Conservation (phyloP, 2,329 filamentous ascomycete genomes). For the Colletotrichum filicis region DNA sequence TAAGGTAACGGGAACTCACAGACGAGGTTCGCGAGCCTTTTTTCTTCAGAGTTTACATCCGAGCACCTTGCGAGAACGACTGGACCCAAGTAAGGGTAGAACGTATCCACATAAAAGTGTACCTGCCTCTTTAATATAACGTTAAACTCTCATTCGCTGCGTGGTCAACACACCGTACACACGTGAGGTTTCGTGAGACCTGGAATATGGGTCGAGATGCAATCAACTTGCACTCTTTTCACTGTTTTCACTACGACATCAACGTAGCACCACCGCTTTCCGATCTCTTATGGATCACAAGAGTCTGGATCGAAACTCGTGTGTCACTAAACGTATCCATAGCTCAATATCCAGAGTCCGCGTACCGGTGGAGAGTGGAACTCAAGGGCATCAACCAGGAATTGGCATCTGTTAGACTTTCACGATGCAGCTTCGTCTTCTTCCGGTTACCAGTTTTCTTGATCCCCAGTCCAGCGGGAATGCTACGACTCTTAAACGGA, state of each 20-base stretch:
- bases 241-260: neutral
- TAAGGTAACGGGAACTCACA: neutral
- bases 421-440: neutral
- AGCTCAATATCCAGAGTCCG: neutral
- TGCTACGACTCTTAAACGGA: constrained; percentile 2
- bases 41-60: neutral
- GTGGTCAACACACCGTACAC: neutral
- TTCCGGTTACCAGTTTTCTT: too few species aligned
- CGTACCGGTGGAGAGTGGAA: neutral
- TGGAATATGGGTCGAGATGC: neutral
- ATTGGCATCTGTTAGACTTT: neutral
- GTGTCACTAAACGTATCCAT: neutral
- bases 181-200: neutral
- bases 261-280: neutral
- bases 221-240: neutral
- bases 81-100: neutral
- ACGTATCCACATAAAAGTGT: neutral
- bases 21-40: neutral
- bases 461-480: neutral
- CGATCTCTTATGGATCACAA: neutral
- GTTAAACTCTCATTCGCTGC: neutral
- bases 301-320: neutral
- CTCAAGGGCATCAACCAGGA: neutral
- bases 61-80: neutral
- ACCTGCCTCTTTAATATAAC: neutral